Evolutionary conservation across 108 stramenopile species (phyloP), one percentile per base, ranked within the genome.

Genomic region (Nitzschia putrida): DNA sequence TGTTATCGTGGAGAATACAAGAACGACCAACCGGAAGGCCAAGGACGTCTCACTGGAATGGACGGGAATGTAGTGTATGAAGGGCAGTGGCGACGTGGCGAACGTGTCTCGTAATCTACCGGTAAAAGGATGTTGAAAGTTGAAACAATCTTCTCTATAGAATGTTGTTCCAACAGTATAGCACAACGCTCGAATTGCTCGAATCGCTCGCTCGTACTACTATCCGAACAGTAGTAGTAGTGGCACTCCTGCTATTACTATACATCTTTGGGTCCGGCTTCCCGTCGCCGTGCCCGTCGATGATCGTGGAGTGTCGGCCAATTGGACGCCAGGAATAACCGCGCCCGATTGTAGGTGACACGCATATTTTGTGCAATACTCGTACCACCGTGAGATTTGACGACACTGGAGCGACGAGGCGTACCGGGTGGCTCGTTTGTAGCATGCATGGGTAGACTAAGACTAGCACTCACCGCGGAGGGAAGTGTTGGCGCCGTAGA

Each of bases 11-110:
- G 80, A 0, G 67, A 69, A 21, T 73, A 80, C 68, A 76, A 78
- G 50, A 76, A 85, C 20, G 72, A 77, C 56, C 69, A 71, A 25
- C 74, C 74, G 25, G 58, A 85, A 54, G 80, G 80, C 0, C 47
- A 45, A 1, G 80, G 74, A 14, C 65, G 23, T 8, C 64, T 76
- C 56, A 68, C 64, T 0, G 69, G 57, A 8, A 21, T 64, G 8
- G 53, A 85, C 65, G 78, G 78, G 9, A 25, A 53, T n/a, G 56
- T 79, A 18, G 22, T 77, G 50, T 76, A 74, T 54, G 68, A 73
- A 18, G 77, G 76, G 1, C 24, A 77, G 51, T 82, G 84, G 81
- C 49, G 69, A 43, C 42, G 69, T 37, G 84, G 84, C 9, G 79
- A 73, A 61, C 29, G 29, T 34, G 29, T 4, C 3, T 34, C 29